These are phyloP conservation scores for Magnaporthales sp. DNA, from an alignment of 2,329 filamentous ascomycete species.

Conservation along the genomic window DNA sequence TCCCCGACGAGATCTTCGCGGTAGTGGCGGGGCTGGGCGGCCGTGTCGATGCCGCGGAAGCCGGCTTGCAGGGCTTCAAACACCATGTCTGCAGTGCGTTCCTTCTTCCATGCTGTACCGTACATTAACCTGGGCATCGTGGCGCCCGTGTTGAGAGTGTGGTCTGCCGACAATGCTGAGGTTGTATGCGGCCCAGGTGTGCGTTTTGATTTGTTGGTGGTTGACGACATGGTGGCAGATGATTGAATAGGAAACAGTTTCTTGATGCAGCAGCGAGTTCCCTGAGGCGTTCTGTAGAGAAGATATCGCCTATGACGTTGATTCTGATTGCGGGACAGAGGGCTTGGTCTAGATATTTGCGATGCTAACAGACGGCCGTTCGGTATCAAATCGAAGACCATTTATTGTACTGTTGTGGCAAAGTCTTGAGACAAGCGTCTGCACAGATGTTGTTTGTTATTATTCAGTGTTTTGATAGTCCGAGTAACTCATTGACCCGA, in stretches of 20 bases:
- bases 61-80: slow-evolving; percentile 58
- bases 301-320: background rate
- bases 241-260: background rate
- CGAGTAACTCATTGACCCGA: background rate
- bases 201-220: background rate
- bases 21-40: slow-evolving; percentile 72
- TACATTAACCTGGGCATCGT: slow-evolving; percentile 54
- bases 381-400: background rate
- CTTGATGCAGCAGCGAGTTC: background rate
- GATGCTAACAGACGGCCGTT: background rate
- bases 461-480: background rate
- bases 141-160: slow-evolving; percentile 13
- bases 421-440: background rate
- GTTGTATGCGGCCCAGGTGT: slow-evolving; percentile 6
- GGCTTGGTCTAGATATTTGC: background rate
- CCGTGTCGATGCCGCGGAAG: slow-evolving; percentile 69
- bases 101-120: slow-evolving; percentile 82
- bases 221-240: background rate
- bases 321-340: background rate
- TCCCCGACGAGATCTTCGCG: slow-evolving; percentile 61
- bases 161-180: slow-evolving; percentile 9
- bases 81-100: slow-evolving; percentile 57
- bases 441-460: too few species aligned
- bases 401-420: background rate
- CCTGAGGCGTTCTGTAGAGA: background rate